phyloP scores from a whole-genome alignment of 371 early-diverging fungal genomes.

The Smittium culicis region DNA sequence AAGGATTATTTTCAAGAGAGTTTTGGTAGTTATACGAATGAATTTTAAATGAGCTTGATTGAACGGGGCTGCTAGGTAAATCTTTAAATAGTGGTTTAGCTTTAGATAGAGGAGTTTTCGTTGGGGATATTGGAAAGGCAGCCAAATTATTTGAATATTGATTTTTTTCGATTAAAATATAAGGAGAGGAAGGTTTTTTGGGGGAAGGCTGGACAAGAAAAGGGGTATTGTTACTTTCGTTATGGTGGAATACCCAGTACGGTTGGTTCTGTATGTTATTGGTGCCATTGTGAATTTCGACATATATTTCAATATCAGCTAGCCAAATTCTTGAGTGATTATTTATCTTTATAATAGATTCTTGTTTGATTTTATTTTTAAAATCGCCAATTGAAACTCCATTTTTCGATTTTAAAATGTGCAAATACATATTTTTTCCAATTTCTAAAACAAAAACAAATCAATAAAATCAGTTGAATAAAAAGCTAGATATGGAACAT shows the following conservation, averaged over 20 bases:
- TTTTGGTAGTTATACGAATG: no score
- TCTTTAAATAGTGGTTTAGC: no score
- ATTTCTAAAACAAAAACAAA: constrained; percentile 3
- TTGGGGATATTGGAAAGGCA: not conserved
- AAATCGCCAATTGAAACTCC: constrained; percentile 6
- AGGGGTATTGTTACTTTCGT: not conserved
- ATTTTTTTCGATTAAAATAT: not conserved
- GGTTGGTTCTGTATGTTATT: not conserved
- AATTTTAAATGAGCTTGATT: no score
- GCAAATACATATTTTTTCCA: not conserved
- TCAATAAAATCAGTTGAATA: not conserved
- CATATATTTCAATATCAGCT: constrained; percentile 7
- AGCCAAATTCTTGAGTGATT: constrained; percentile 3
- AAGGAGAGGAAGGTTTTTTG: not conserved
- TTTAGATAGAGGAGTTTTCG: not conserved
- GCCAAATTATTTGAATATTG: not conserved
- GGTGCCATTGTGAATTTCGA: not conserved
- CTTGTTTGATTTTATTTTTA: constrained; percentile 4
- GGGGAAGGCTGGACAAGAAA: not conserved
- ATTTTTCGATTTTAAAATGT: constrained; percentile 8
- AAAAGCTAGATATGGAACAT: not conserved
- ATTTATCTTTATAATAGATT: not conserved
- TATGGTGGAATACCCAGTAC: not conserved
- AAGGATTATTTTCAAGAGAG: no score
- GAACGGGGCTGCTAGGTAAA: no score